These are phyloP conservation scores for Barbarea vulgaris DNA, from an alignment of 345 rosid species.

Conservation along the genomic window DNA sequence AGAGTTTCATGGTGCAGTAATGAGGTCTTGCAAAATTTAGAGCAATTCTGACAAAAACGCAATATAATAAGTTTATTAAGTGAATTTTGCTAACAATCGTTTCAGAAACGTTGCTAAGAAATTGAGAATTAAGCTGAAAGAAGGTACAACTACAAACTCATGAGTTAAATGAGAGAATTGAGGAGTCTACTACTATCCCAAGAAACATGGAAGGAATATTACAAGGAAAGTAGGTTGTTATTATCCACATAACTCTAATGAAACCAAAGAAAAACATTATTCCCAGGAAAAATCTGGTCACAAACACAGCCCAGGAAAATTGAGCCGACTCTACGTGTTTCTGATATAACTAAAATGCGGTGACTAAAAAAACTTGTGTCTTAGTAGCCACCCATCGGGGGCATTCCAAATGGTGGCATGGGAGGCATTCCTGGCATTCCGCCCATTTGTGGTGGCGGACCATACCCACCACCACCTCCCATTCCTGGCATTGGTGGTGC, in stretches of 20 bases:
- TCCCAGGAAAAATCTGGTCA: slow-evolving; percentile 6
- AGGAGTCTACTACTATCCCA: background rate
- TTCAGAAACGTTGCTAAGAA: background rate
- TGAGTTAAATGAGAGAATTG: background rate
- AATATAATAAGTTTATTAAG: background rate
- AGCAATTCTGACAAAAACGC: background rate
- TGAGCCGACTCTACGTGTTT: background rate
- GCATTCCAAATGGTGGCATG: slow-evolving; percentile 79
- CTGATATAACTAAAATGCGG: background rate
- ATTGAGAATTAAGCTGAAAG: background rate
- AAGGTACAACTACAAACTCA: slow-evolving; percentile 7
- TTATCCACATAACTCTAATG: slow-evolving; percentile 7
- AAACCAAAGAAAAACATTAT: background rate
- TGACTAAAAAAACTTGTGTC: background rate
- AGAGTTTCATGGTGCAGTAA: background rate
- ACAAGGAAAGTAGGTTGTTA: slow-evolving; percentile 34
- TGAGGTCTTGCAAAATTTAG: no score
- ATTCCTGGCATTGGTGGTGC: slow-evolving; percentile 94
- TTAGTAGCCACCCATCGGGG: slow-evolving; percentile 66
- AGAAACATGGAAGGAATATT: slow-evolving; percentile 25
- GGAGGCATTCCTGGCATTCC: slow-evolving; percentile 54
- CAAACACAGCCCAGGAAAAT: slow-evolving; percentile 10
- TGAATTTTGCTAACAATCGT: background rate
- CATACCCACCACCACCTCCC: slow-evolving; percentile 49
- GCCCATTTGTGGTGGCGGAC: slow-evolving; percentile 51